Conservation (phyloP, 2,329 filamentous ascomycete species). For the Verticillium alfalfae region DNA sequence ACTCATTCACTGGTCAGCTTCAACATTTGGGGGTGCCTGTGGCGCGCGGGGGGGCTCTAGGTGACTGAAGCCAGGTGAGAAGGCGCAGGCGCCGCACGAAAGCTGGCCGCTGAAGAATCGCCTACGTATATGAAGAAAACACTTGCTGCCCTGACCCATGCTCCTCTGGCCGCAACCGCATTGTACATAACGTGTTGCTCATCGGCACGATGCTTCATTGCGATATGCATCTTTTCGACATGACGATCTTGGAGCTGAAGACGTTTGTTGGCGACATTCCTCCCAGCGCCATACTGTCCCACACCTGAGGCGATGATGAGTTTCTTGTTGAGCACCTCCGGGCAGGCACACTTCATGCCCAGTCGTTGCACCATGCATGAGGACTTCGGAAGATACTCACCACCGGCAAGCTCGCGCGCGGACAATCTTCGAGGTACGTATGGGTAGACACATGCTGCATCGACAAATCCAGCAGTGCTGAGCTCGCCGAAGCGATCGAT, state of each 20-base stretch:
- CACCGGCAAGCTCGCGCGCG: conserved; percentile 5
- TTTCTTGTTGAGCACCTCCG: conserved; percentile 15
- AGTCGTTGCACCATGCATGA: not conserved
- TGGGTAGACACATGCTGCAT: conserved; percentile 21
- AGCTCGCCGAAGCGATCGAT: conserved; percentile 15
- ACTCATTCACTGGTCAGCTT: no score
- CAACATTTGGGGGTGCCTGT: no score
- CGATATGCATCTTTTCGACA: conserved; percentile 14
- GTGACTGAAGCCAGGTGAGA: no score
- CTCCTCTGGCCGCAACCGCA: no score
- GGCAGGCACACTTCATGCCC: not conserved
- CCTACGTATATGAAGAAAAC: no score
- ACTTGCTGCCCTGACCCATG: no score
- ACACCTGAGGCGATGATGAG: conserved; percentile 18
- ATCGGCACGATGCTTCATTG: no score
- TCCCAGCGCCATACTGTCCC: conserved; percentile 18
- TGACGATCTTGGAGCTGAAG: conserved; percentile 4
- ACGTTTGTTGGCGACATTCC: conserved; percentile 12
- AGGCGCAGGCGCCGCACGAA: no score
- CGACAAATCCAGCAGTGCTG: conserved; percentile 17
- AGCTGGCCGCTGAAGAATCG: no score
- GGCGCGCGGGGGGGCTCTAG: no score
- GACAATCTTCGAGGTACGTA: conserved; percentile 6
- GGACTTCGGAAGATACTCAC: conserved; percentile 9
- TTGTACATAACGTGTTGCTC: no score